These are phyloP conservation scores for Annulohypoxylon moriforme DNA, from an alignment of 495 filamentous ascomycete species.

Conservation along the genomic window DNA sequence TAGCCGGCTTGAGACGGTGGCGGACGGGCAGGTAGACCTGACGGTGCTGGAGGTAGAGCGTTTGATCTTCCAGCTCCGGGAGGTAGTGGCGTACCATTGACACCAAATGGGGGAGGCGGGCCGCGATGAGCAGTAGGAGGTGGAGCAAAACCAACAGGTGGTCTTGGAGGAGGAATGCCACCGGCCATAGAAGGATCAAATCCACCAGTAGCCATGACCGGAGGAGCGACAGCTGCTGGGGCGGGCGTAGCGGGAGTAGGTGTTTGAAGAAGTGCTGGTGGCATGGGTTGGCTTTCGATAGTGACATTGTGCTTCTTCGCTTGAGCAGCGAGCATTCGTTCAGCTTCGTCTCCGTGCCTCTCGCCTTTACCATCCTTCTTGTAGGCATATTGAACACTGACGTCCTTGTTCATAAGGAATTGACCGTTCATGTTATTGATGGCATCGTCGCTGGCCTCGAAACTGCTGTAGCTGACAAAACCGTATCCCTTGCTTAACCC, in stretches of 20 bases:
- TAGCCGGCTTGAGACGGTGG: conserved; percentile 83
- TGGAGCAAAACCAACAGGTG: conserved; percentile 45
- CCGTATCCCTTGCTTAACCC: conserved; percentile 96
- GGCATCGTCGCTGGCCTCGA: conserved; percentile 94
- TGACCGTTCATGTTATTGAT: conserved; percentile 95
- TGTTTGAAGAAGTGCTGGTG: conserved; percentile 62
- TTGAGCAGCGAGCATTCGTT: conserved; percentile 90
- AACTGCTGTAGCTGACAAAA: conserved; percentile 93
- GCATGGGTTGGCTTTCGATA: conserved; percentile 73
- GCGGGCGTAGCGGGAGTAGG: conserved; percentile 46
- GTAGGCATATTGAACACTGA: conserved; percentile 97
- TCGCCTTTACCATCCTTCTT: conserved; percentile 99
- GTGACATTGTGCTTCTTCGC: conserved; percentile 94
- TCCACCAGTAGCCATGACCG: conserved; percentile 47
- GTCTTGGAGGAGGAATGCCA: conserved; percentile 46
- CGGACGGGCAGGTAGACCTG: conserved; percentile 80
- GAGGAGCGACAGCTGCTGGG: conserved; percentile 41
- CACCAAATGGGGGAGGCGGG: conserved; percentile 49
- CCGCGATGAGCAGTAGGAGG: conserved; percentile 60
- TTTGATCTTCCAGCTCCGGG: conserved; percentile 48
- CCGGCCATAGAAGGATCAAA: conserved; percentile 43
- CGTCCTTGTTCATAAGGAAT: conserved; percentile 95
- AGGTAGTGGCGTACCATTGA: conserved; percentile 43
- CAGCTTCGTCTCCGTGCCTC: conserved; percentile 93
- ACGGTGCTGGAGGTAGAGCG: conserved; percentile 70